phyloP scores from a whole-genome alignment of 1,139 yeast species.

The Geotrichum klebahnii region DNA sequence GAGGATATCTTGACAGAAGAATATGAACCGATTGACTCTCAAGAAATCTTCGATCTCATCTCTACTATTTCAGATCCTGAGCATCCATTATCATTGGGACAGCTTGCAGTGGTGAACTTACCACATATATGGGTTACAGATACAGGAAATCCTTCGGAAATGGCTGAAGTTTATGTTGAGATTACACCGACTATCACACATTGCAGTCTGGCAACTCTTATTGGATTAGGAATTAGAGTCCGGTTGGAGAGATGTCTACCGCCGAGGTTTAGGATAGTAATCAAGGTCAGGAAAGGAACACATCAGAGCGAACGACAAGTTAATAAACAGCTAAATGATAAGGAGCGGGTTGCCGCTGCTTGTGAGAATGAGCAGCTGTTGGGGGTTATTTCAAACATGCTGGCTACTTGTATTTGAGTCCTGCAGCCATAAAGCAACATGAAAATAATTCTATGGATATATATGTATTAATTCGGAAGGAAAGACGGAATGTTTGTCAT shows the following conservation, averaged over 20 bases:
- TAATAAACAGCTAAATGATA: slow-evolving; percentile 92
- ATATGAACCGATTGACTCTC: slow-evolving; percentile 71
- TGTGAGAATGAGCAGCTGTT: slow-evolving; percentile 93
- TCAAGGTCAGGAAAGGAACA: slow-evolving; percentile 81
- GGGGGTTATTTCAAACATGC: slow-evolving; percentile 86
- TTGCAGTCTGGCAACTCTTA: slow-evolving; percentile 91
- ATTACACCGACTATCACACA: slow-evolving; percentile 98
- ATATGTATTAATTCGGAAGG: neutral
- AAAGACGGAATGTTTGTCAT: too few species aligned
- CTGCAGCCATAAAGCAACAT: too few species aligned
- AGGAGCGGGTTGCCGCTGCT: slow-evolving; percentile 97
- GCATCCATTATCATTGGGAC: slow-evolving; percentile 93
- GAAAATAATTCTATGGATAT: too few species aligned
- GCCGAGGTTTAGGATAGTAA: slow-evolving; percentile 72
- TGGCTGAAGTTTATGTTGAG: slow-evolving; percentile 72
- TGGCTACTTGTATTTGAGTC: slow-evolving; percentile 63
- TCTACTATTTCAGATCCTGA: slow-evolving; percentile 95
- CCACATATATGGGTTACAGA: slow-evolving; percentile 70
- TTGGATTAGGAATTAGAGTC: slow-evolving; percentile 91
- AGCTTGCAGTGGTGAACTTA: slow-evolving; percentile 86
- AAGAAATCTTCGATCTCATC: slow-evolving; percentile 69
- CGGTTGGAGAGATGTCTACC: slow-evolving; percentile 86
- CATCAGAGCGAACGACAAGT: slow-evolving; percentile 96
- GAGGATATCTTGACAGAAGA: slow-evolving; percentile 31
- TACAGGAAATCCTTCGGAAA: slow-evolving; percentile 48